Base-by-base conservation (phyloP, 305 asterid species). In the Vinca major region DNA sequence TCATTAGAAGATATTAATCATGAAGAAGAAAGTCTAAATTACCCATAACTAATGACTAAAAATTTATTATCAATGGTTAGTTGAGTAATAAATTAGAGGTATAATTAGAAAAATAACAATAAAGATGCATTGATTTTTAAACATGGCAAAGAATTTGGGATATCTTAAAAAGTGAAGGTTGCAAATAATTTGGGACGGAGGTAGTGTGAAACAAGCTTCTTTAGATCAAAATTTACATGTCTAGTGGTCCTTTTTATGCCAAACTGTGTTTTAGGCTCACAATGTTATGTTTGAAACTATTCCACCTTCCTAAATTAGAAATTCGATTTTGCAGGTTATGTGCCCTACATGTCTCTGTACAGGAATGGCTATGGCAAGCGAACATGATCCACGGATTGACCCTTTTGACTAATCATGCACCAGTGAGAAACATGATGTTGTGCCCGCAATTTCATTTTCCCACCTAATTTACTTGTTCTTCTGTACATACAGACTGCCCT, bases 361-460 rank as follows among this genome's bases (percentile, higher is more conserved):
- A 2, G 96, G 98, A 71, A 92, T 90, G 97, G 98, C 95, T 51
- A 89, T 92, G 97, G 97, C 98, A 19, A 92, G 95, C 36, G 98
- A 92, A 83, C 98, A 92, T 58, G 96, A 90, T 66, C 96, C 97
- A 13, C 84, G 97, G 53, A 88, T 90, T 54, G 98, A 92, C 73
- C 98, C 98, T 33, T 92, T 92, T 61, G 98, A 92, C 51, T 81
- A 63, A 75, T 20, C 41, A 33, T 20, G 37, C 9, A 45, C 13
- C 17, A 7, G 47, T n/a, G 9, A 49, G n/a, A 49, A 14, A 50
- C 33, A 44, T 52, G 26, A 21, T 36, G 19, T 6, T 48, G n/a
- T 39, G 7, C 53, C 33, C 61, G 0, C 16, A 47, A 13, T 20
- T 47, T 10, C 14, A 6, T 54, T 65, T 41, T 49, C 51, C 14